These are phyloP conservation scores for Mrakia frigida DNA, from an alignment of 768 basidiomycete genomes.

Conservation along the genomic window DNA sequence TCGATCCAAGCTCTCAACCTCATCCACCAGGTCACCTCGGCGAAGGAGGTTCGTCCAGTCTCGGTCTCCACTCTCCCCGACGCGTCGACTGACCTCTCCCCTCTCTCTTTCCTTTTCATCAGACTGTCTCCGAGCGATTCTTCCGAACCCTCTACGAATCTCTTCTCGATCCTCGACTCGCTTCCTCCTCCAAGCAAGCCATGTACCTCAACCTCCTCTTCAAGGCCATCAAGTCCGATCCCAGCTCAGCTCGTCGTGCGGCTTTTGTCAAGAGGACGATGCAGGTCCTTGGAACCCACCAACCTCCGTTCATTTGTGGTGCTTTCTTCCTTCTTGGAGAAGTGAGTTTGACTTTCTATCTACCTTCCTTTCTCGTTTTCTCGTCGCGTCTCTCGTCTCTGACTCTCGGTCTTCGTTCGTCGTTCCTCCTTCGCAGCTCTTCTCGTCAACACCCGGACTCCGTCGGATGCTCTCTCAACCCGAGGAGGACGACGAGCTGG, in stretches of 20 bases:
- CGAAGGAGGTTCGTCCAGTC: slow-evolving; percentile 45
- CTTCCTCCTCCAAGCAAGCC: slow-evolving; percentile 82
- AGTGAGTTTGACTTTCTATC: slow-evolving; percentile 49
- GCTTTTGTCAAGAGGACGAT: slow-evolving; percentile 70
- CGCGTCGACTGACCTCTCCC: neutral
- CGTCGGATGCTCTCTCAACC: slow-evolving; percentile 49
- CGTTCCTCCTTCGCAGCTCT: slow-evolving; percentile 47
- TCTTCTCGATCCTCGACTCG: slow-evolving; percentile 72
- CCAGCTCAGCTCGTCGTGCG: slow-evolving; percentile 58
- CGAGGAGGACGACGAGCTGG: slow-evolving; percentile 43
- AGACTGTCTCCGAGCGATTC: slow-evolving; percentile 48
- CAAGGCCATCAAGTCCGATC: slow-evolving; percentile 74
- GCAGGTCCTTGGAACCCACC: slow-evolving; percentile 69
- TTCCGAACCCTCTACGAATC: slow-evolving; percentile 82
- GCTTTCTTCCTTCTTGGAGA: slow-evolving; percentile 75
- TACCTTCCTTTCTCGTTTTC: neutral
- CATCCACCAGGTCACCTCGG: slow-evolving; percentile 72
- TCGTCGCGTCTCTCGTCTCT: slow-evolving; percentile 43
- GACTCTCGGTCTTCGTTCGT: slow-evolving; percentile 40
- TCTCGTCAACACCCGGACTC: slow-evolving; percentile 51
- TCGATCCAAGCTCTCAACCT: slow-evolving; percentile 85
- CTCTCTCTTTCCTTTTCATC: neutral
- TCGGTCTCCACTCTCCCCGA: slow-evolving; percentile 44
- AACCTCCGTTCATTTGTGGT: slow-evolving; percentile 81
- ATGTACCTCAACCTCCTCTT: slow-evolving; percentile 94